Percentiles rank a stretch among this genome's conserved stretches.
Conservation (phyloP, 2,329 filamentous ascomycete species). For the Aspergillus japonicus region DNA sequence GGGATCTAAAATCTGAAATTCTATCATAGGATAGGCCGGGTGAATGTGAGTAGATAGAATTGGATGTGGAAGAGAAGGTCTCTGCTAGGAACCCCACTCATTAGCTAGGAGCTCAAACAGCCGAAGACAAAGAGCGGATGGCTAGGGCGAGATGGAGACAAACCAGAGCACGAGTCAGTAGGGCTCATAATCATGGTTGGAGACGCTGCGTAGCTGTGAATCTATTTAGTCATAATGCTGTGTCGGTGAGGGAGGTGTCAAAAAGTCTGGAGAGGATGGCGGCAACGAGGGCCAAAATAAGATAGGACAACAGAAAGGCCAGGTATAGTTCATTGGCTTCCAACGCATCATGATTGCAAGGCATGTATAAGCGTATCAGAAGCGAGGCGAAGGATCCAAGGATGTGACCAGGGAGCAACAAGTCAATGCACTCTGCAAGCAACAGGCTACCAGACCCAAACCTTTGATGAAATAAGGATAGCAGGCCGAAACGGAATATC, state of each 20-base stretch:
- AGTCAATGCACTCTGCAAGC: conserved; percentile 27
- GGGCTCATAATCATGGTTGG: conserved; percentile 52
- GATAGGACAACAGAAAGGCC: conserved; percentile 1
- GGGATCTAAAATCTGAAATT: conserved; percentile 38
- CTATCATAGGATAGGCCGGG: conserved; percentile 36
- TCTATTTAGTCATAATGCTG: conserved; percentile 17
- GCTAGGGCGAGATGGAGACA: conserved; percentile 29
- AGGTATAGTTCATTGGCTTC: conserved; percentile 3
- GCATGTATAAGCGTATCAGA: conserved; percentile 13
- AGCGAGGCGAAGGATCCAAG: conserved; percentile 9
- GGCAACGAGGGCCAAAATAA: neutral
- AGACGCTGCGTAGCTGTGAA: conserved; percentile 51
- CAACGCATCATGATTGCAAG: conserved; percentile 16
- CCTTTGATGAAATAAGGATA: conserved; percentile 4
- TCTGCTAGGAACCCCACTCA: conserved; percentile 29
- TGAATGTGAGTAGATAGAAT: conserved; percentile 36
- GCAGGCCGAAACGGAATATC: conserved; percentile 5
- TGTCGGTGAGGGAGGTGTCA: conserved; percentile 1
- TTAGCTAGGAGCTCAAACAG: conserved; percentile 1
- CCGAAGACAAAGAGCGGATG: neutral
- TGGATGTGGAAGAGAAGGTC: conserved; percentile 33
- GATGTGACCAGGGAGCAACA: conserved; percentile 12
- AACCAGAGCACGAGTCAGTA: conserved; percentile 56
- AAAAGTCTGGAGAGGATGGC: conserved; percentile 1
- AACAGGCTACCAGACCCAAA: conserved; percentile 13